Evolutionary conservation across 2,329 filamentous ascomycete genomes (phyloP).

Genomic region (Tolypocladium endophyticum): DNA sequence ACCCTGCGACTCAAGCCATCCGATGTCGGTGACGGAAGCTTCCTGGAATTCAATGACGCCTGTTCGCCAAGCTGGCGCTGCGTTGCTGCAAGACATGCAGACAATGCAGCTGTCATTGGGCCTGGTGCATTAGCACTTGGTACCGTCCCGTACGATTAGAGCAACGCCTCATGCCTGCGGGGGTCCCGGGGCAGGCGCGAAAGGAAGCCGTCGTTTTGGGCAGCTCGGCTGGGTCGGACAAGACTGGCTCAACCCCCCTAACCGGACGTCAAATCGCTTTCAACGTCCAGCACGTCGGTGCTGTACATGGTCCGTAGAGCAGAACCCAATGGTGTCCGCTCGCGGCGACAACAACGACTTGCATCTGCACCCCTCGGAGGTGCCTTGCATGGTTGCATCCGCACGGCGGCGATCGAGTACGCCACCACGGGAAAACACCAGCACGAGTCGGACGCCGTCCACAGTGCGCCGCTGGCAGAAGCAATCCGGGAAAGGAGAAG

Average conservation of each 20-base stretch:
- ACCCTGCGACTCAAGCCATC: not conserved
- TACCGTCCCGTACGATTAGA: not conserved
- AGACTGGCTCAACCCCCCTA: not conserved
- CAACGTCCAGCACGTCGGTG: not conserved
- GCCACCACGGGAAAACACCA: not conserved
- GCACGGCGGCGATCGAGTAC: not conserved
- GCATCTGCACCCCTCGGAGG: not conserved
- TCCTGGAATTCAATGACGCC: too few species aligned
- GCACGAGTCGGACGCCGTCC: not conserved
- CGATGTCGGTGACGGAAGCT: not conserved
- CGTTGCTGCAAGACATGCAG: not conserved
- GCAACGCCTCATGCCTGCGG: not conserved
- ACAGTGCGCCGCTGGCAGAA: not conserved
- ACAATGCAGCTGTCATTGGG: not conserved
- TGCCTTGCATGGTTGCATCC: slow-evolving; percentile 4
- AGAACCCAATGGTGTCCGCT: not conserved
- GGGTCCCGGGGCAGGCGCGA: not conserved
- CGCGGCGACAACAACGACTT: not conserved
- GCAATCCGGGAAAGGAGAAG: not conserved
- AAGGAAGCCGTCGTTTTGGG: not conserved
- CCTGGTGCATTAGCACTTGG: not conserved
- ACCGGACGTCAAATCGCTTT: not conserved
- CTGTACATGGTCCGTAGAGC: not conserved
- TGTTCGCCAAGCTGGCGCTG: too few species aligned
- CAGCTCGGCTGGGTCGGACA: not conserved